Evolutionary conservation across 1,284 basidiomycete genomes (phyloP).

Genomic region (Ganoderma multipileum): DNA sequence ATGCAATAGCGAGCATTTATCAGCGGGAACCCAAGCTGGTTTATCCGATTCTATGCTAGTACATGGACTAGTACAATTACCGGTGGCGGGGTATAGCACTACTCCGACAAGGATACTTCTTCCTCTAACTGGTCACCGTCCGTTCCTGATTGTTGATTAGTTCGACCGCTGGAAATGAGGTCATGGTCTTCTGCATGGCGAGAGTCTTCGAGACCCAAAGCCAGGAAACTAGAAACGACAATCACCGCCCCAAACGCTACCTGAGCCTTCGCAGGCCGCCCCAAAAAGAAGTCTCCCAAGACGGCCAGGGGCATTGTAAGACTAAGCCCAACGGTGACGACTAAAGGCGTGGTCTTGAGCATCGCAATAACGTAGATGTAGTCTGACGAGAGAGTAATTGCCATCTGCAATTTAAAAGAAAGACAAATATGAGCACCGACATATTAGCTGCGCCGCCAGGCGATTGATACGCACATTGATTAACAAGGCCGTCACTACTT

Average conservation of each 20-base stretch:
- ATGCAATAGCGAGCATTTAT: background rate
- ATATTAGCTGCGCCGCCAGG: background rate
- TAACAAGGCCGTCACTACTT: conserved; percentile 70
- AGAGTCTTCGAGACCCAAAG: conserved; percentile 68
- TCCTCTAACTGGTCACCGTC: conserved; percentile 30
- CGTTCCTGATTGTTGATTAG: conserved; percentile 31
- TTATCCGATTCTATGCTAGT: background rate
- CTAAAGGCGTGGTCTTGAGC: conserved; percentile 95
- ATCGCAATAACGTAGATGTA: conserved; percentile 92
- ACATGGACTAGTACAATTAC: background rate
- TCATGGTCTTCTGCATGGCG: conserved; percentile 40
- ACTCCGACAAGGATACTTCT: conserved; percentile 21
- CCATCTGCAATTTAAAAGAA: conserved; percentile 63
- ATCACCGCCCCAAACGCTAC: conserved; percentile 73
- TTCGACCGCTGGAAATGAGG: conserved; percentile 29
- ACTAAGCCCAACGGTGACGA: conserved; percentile 93
- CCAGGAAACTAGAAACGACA: conserved; percentile 71
- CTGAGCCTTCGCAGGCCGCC: conserved; percentile 58
- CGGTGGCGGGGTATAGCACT: background rate
- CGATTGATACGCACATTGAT: conserved; percentile 65
- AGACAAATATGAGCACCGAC: background rate
- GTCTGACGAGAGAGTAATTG: conserved; percentile 85
- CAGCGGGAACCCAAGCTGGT: background rate
- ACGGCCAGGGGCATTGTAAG: conserved; percentile 95
- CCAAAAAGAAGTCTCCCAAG: conserved; percentile 77